A percentile compares a stretch with the other conserved stretches of the same genome.
These are phyloP conservation scores for Tricholoma sp. DNA, from an alignment of 768 basidiomycete species.

Conservation along the genomic window DNA sequence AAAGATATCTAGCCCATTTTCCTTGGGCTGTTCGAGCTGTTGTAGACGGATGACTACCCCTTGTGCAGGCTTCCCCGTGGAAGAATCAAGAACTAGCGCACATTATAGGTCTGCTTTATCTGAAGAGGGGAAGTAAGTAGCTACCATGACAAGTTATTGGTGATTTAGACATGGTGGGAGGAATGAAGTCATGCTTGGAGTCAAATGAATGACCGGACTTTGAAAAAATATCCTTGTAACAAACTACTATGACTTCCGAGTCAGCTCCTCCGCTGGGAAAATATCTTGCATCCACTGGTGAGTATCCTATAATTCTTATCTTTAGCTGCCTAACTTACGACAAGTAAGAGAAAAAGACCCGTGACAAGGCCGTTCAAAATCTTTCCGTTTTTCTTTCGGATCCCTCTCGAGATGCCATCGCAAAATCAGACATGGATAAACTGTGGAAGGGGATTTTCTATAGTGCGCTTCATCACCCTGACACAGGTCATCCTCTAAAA, in stretches of 20 bases:
- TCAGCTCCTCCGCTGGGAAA: constrained; percentile 70
- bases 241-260: background rate
- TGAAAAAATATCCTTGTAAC: constrained; percentile 18
- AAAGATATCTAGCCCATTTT: constrained; percentile 38
- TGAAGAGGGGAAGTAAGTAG: constrained; percentile 9
- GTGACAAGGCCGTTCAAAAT: constrained; percentile 86
- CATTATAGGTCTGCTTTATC: background rate
- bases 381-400: constrained; percentile 77
- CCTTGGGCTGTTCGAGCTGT: constrained; percentile 31
- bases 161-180: constrained; percentile 46
- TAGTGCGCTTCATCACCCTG: constrained; percentile 44
- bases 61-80: constrained; percentile 74
- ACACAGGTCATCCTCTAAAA: background rate
- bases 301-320: constrained; percentile 13
- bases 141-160: constrained; percentile 91
- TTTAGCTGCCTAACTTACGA: constrained; percentile 14
- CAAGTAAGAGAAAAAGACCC: constrained; percentile 76
- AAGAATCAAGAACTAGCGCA: constrained; percentile 75
- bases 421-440: constrained; percentile 80
- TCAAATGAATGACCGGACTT: constrained; percentile 16
- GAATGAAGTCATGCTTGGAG: background rate
- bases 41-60: constrained; percentile 66
- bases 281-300: constrained; percentile 89
- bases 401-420: constrained; percentile 50
- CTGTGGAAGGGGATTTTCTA: constrained; percentile 99